These are phyloP conservation scores for Jatropha multifida DNA, from an alignment of 441 rosid genomes.

Conservation along the genomic window DNA sequence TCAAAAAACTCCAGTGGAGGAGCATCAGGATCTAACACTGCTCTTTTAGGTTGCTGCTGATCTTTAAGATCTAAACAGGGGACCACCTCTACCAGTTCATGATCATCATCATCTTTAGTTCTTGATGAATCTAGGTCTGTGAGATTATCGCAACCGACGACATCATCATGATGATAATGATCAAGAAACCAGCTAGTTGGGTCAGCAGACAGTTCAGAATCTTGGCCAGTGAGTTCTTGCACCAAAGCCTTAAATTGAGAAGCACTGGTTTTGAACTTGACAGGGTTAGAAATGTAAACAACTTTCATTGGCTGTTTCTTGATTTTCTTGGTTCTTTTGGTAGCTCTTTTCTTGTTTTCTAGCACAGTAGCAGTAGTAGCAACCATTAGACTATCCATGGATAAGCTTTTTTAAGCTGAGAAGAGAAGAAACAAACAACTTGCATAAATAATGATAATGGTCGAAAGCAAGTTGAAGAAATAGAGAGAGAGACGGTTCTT, in stretches of 20 bases:
- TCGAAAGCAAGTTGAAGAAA: background rate
- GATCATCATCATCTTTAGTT: background rate
- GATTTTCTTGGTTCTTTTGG: conserved; percentile 22
- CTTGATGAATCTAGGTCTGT: conserved; percentile 13
- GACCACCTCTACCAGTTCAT: conserved; percentile 8
- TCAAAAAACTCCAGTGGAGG: conserved; percentile 21
- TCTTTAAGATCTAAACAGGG: conserved; percentile 3
- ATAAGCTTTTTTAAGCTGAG: background rate
- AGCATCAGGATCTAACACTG: background rate
- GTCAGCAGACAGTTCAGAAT: conserved; percentile 41
- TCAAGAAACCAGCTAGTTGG: conserved; percentile 13
- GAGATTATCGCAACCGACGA: conserved; percentile 12
- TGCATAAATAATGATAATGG: background rate
- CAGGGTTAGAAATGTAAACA: conserved; percentile 67
- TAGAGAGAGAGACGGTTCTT: background rate
- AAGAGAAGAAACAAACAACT: background rate
- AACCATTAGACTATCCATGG: conserved; percentile 22
- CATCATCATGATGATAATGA: conserved; percentile 7
- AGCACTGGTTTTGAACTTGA: conserved; percentile 46
- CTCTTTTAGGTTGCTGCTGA: background rate
- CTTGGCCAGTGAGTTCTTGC: conserved; percentile 60
- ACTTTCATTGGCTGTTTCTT: conserved; percentile 46
- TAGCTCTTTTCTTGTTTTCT: conserved; percentile 16
- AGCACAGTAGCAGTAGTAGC: background rate
- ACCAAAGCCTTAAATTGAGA: conserved; percentile 55